phyloP scores from a whole-genome alignment of 805 yeast genomes.

The Ogataea polymorpha region DNA sequence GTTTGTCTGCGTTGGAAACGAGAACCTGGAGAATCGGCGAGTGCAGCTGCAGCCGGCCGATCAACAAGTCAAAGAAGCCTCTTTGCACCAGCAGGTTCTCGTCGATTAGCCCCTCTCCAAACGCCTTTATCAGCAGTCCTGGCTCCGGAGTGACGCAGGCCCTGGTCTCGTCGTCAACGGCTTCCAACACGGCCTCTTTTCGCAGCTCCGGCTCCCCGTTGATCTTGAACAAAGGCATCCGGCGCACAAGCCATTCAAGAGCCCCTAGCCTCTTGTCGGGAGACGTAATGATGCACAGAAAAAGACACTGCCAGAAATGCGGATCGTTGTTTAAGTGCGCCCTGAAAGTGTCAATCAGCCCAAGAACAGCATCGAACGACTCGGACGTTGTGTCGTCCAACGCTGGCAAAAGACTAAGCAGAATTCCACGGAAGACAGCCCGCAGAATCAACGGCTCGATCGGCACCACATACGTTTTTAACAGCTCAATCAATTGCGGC shows the following conservation, averaged over 20 bases:
- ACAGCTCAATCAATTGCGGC: slow-evolving; percentile 66
- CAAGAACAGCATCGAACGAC: slow-evolving; percentile 59
- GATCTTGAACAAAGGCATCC: slow-evolving; percentile 56
- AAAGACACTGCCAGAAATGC: slow-evolving; percentile 84
- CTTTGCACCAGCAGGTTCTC: slow-evolving; percentile 76
- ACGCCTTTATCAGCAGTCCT: slow-evolving; percentile 72
- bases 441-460: slow-evolving; percentile 49
- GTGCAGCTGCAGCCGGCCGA: slow-evolving; percentile 62
- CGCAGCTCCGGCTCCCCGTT: slow-evolving; percentile 4
- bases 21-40: slow-evolving; percentile 52
- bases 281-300: slow-evolving; percentile 69
- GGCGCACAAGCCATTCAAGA: slow-evolving; percentile 64
- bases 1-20: slow-evolving; percentile 51
- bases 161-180: slow-evolving; percentile 41
- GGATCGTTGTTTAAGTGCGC: slow-evolving; percentile 57
- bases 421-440: slow-evolving; percentile 60
- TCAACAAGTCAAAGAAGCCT: slow-evolving; percentile 81
- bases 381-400: slow-evolving; percentile 92
- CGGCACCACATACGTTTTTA: slow-evolving; percentile 51
- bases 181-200: slow-evolving; percentile 22
- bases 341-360: slow-evolving; percentile 59
- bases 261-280: slow-evolving; percentile 84
- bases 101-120: slow-evolving; percentile 62
- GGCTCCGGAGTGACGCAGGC: slow-evolving; percentile 73
- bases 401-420: slow-evolving; percentile 78